Evolutionary conservation across 139 green algal species (phyloP).

Genomic region (Closterium sp.): DNA sequence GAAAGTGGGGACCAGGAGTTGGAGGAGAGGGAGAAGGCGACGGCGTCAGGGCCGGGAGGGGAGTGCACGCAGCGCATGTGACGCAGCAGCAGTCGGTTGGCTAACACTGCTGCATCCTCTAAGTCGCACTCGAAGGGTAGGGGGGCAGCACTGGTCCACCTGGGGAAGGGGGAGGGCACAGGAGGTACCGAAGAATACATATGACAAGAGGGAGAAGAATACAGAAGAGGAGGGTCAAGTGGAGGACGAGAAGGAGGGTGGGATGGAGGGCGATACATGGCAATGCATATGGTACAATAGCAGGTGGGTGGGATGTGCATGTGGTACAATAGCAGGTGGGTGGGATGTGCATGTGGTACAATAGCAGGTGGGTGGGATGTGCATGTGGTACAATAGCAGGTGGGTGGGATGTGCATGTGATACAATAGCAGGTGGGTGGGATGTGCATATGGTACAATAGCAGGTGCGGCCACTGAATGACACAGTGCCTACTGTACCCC

Average conservation of each 20-base stretch:
- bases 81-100: neutral
- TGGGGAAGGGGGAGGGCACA: neutral
- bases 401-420: neutral
- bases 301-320: neutral
- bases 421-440: no score
- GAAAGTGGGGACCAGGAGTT: slow-evolving; percentile 1
- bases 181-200: no score
- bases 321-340: neutral
- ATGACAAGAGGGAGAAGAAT: neutral
- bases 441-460: no score
- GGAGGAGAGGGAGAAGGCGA: neutral
- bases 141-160: neutral
- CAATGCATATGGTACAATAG: neutral
- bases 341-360: neutral
- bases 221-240: neutral
- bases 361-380: neutral
- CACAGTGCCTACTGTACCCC: no score
- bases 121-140: slow-evolving; percentile 19
- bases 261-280: neutral
- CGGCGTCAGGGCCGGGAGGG: neutral
- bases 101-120: slow-evolving; percentile 13
- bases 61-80: slow-evolving; percentile 35
- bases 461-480: no score
- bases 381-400: neutral
- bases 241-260: no score